Conservation (phyloP, 1,139 yeast species). For the Geotrichum klebahnii region DNA sequence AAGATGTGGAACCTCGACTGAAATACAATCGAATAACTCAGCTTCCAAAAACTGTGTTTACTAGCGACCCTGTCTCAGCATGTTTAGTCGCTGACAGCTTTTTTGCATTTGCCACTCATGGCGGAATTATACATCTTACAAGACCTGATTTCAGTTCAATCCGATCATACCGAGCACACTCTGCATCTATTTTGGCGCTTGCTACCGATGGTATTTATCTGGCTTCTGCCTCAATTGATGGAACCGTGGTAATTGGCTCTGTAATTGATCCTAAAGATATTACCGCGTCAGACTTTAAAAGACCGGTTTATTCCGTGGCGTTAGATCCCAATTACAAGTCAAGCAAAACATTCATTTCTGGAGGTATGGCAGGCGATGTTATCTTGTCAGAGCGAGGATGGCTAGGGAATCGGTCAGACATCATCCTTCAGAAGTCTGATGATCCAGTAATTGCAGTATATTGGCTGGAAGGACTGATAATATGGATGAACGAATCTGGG, state of each 20-base stretch:
- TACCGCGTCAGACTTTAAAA: constrained; percentile 71
- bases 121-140: constrained; percentile 73
- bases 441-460: constrained; percentile 73
- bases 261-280: constrained; percentile 59
- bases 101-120: constrained; percentile 82
- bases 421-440: constrained; percentile 53
- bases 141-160: constrained; percentile 52
- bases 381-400: constrained; percentile 73
- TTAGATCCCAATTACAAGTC: constrained; percentile 64
- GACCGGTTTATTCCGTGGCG: constrained; percentile 87
- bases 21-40: constrained; percentile 66
- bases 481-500: constrained; percentile 87
- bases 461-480: constrained; percentile 53
- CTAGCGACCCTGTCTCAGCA: constrained; percentile 72
- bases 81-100: constrained; percentile 55
- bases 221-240: constrained; percentile 90
- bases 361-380: constrained; percentile 88
- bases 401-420: constrained; percentile 77
- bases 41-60: constrained; percentile 64
- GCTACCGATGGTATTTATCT: constrained; percentile 69
- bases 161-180: constrained; percentile 75
- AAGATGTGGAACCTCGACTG: constrained; percentile 66
- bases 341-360: constrained; percentile 67
- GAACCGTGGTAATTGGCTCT: constrained; percentile 81
- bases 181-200: constrained; percentile 69